Conservation (phyloP, 2,329 filamentous ascomycete genomes). For the Fusarium palustre region DNA sequence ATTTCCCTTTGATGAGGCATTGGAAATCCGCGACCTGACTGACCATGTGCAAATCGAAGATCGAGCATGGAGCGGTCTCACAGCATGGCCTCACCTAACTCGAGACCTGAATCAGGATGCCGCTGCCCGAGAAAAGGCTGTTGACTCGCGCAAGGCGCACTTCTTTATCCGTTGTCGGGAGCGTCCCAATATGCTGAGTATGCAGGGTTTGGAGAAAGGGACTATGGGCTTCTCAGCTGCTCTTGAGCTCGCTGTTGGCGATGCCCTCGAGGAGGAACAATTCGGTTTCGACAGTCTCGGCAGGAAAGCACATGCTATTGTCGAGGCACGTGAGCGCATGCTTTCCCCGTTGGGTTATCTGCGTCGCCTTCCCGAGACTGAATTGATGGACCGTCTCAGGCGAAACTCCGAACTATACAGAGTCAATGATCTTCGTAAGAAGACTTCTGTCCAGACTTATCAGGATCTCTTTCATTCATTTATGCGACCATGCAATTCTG, state of each 20-base stretch:
- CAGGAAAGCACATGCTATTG: slow-evolving; percentile 65
- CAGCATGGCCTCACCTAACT: slow-evolving; percentile 72
- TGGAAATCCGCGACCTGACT: slow-evolving; percentile 71
- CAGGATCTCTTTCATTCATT: slow-evolving; percentile 71
- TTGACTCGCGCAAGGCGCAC: slow-evolving; percentile 63
- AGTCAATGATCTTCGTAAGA: slow-evolving; percentile 62
- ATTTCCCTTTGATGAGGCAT: slow-evolving; percentile 74
- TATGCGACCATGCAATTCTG: slow-evolving; percentile 66
- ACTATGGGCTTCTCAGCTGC: slow-evolving; percentile 77
- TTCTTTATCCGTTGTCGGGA: slow-evolving; percentile 71
- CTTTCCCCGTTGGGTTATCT: slow-evolving; percentile 65
- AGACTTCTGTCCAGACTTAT: slow-evolving; percentile 68
- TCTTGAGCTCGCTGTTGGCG: slow-evolving; percentile 72
- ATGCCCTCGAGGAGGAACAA: slow-evolving; percentile 72
- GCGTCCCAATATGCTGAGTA: slow-evolving; percentile 77
- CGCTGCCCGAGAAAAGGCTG: slow-evolving; percentile 56
- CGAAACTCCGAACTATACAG: slow-evolving; percentile 68
- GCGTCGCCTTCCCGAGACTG: slow-evolving; percentile 67
- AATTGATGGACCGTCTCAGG: slow-evolving; percentile 69
- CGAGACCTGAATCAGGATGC: slow-evolving; percentile 61
- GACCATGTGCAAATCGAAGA: slow-evolving; percentile 74
- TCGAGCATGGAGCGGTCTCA: slow-evolving; percentile 71
- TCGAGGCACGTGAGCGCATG: slow-evolving; percentile 69
- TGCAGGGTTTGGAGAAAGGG: slow-evolving; percentile 77
- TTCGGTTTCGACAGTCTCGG: slow-evolving; percentile 69